phyloP scores from a whole-genome alignment of 208 protist species.

The Acanthamoeba lenticulata region DNA sequence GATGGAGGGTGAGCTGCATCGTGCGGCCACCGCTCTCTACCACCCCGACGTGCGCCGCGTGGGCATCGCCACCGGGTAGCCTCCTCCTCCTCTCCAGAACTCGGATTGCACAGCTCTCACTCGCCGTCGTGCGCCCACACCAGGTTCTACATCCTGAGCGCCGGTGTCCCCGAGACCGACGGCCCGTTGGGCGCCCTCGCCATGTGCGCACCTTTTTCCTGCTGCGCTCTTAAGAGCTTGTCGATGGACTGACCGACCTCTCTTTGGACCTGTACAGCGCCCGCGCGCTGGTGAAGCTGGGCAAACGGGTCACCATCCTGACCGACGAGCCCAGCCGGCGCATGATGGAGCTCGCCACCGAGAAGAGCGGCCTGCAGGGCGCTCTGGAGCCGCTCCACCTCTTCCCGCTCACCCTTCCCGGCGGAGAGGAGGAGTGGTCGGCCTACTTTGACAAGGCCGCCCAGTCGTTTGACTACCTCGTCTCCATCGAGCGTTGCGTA shows the following conservation, averaged over 20 bases:
- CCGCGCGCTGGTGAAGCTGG: background rate
- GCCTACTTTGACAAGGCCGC: background rate
- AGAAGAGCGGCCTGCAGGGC: background rate
- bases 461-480: background rate
- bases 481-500: conserved; percentile 56
- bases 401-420: background rate
- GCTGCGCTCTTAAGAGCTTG: background rate
- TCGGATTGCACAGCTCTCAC: background rate
- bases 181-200: conserved; percentile 48
- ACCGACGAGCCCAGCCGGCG: conserved; percentile 17
- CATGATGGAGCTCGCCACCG: conserved; percentile 43
- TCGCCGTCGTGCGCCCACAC: background rate
- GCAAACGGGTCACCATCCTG: conserved; percentile 29
- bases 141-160: conserved; percentile 45
- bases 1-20: conserved; percentile 14
- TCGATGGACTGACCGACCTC: background rate
- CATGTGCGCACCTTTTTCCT: background rate
- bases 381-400: conserved; percentile 1
- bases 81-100: background rate
- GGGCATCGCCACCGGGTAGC: conserved; percentile 38
- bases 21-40: conserved; percentile 17
- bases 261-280: background rate
- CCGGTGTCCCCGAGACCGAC: conserved; percentile 12
- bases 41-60: background rate
- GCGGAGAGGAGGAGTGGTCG: background rate